A percentile compares a stretch with the other conserved stretches of the same genome.
Conservation (phyloP, 228 moss, liverwort and hornwort genomes). For the Sphagnum fallax region DNA sequence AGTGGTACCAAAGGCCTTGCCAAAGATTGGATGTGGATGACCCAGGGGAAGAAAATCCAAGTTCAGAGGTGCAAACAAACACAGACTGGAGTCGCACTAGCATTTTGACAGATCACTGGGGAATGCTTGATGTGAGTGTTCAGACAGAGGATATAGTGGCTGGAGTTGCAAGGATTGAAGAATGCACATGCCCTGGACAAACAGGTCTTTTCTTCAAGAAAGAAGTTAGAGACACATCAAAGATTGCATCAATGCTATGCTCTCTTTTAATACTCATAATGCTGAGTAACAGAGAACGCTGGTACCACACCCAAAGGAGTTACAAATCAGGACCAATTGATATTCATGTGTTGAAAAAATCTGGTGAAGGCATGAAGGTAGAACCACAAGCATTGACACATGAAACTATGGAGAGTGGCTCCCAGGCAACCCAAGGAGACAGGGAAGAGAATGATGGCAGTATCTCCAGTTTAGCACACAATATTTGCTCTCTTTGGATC, state of each 20-base stretch:
- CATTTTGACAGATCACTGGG: constrained; percentile 1
- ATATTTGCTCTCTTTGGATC: constrained; percentile 8
- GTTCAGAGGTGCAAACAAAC: background rate
- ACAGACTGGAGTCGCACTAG: background rate
- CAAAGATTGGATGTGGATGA: background rate
- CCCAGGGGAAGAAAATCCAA: background rate
- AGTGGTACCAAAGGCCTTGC: background rate
- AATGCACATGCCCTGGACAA: background rate
- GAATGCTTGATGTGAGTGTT: constrained; percentile 1
- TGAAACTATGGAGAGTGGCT: background rate
- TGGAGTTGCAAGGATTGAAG: constrained; percentile 1
- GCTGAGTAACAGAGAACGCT: constrained; percentile 16
- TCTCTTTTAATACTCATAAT: constrained; percentile 19
- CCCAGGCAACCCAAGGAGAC: background rate
- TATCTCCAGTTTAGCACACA: background rate
- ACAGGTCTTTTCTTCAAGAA: background rate
- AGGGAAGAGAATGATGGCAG: background rate
- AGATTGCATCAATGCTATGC: constrained; percentile 13
- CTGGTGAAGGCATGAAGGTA: background rate
- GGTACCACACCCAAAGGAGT: constrained; percentile 1
- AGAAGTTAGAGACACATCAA: background rate
- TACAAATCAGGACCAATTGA: background rate
- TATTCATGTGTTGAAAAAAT: background rate
- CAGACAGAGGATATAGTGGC: constrained; percentile 3
- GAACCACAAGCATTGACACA: background rate